Conservation (phyloP, 23 red algal genomes). For the Gracilariopsis chorda region DNA sequence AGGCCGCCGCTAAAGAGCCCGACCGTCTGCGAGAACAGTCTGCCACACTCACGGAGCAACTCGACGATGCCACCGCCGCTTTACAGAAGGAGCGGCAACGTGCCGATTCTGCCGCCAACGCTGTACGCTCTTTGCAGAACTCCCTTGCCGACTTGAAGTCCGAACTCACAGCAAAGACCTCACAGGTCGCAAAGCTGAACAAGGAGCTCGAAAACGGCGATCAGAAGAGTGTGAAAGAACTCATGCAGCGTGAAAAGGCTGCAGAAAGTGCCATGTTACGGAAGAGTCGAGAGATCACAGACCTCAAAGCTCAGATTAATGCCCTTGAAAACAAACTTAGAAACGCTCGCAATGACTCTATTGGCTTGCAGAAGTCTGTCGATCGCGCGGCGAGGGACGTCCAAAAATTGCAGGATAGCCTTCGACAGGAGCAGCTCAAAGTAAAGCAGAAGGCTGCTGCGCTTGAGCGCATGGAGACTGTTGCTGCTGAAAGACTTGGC, state of each 20-base stretch:
- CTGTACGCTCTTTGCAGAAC: constrained; percentile 28
- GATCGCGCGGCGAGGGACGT: neutral
- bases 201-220: constrained; percentile 54
- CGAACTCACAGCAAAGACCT: neutral
- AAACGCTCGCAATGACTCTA: constrained; percentile 20
- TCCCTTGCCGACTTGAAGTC: constrained; percentile 3
- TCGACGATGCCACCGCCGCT: constrained; percentile 36
- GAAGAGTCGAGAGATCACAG: constrained; percentile 39
- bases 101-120: constrained; percentile 5
- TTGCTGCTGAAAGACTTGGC: constrained; percentile 4
- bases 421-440: constrained; percentile 1
- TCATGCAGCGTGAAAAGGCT: constrained; percentile 54
- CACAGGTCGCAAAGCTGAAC: constrained; percentile 31
- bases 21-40: neutral
- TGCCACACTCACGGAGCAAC: constrained; percentile 28
- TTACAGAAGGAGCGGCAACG: constrained; percentile 19
- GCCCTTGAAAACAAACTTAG: neutral
- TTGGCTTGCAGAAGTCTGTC: constrained; percentile 42
- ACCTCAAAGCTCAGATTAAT: constrained; percentile 11
- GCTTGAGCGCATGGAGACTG: neutral
- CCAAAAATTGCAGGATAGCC: constrained; percentile 28
- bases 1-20: neutral
- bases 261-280: constrained; percentile 60
- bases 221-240: constrained; percentile 48
- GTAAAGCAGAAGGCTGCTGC: neutral